Evolutionary conservation across 345 rosid species (phyloP).

Genomic region (Bruguiera sexangula): DNA sequence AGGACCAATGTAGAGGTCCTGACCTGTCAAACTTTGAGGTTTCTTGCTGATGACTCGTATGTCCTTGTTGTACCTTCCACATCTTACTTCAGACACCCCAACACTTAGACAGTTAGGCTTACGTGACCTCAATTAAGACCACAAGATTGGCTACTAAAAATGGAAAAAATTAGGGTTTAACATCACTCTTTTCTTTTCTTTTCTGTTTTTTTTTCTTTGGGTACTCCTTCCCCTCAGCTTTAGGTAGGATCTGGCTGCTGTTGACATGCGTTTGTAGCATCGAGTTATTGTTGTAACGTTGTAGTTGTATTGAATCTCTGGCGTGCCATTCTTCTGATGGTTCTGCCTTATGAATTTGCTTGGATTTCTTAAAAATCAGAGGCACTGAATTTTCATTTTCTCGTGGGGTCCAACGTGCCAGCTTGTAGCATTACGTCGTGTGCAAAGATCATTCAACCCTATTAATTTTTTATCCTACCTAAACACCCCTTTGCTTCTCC

Average conservation of each 20-base stretch:
- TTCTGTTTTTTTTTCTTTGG: no score
- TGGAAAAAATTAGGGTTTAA: slow-evolving; percentile 23
- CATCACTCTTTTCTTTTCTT: not conserved
- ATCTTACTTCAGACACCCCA: slow-evolving; percentile 16
- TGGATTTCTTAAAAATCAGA: not conserved
- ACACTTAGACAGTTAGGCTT: slow-evolving; percentile 13
- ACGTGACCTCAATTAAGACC: slow-evolving; percentile 13
- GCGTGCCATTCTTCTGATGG: slow-evolving; percentile 26
- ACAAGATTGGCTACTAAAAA: slow-evolving; percentile 10
- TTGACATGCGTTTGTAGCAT: slow-evolving; percentile 23
- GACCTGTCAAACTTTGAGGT: slow-evolving; percentile 50
- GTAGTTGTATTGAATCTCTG: slow-evolving; percentile 20
- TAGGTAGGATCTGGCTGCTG: slow-evolving; percentile 30
- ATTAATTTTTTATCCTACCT: no score
- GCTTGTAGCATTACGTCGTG: no score
- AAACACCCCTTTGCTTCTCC: no score
- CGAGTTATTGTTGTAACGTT: slow-evolving; percentile 15
- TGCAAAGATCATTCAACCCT: no score
- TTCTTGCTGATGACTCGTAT: slow-evolving; percentile 35
- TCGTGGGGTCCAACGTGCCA: no score
- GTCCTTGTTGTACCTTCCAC: slow-evolving; percentile 14
- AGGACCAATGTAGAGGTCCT: slow-evolving; percentile 47
- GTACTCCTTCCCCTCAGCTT: slow-evolving; percentile 5
- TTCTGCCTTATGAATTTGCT: not conserved
- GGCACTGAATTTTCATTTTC: no score